phyloP scores from a whole-genome alignment of 1,284 basidiomycete species.

The Melampsora americana region DNA sequence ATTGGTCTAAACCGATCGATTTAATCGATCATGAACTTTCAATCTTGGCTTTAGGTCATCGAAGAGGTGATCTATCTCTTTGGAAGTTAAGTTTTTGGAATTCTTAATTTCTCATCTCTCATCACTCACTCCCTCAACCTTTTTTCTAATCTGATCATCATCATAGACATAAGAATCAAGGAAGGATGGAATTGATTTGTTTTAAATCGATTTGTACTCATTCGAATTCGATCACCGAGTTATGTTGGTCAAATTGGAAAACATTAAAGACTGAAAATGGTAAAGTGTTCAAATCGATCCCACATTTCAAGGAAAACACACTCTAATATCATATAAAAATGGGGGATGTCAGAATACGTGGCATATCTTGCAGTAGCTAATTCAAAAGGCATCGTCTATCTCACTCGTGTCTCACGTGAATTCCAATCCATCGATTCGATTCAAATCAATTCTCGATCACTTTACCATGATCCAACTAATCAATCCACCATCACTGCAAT shows the following conservation, averaged over 20 bases:
- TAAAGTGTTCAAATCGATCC: too few relatives aligned
- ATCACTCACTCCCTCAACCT: too few relatives aligned
- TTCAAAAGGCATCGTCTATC: conserved; percentile 20
- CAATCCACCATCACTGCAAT: conserved; percentile 15
- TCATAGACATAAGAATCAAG: conserved; percentile 14
- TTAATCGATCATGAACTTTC: conserved; percentile 15
- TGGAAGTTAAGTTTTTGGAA: conserved; percentile 14
- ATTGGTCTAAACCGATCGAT: conserved; percentile 17
- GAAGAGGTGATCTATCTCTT: conserved; percentile 36
- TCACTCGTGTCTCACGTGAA: conserved; percentile 5
- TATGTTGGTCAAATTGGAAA: conserved; percentile 33
- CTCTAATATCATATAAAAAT: too few relatives aligned
- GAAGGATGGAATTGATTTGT: conserved; percentile 18
- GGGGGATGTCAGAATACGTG: not conserved
- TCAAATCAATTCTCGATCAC: not conserved
- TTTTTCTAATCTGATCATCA: too few relatives aligned
- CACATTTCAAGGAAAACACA: too few relatives aligned
- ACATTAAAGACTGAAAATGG: too few relatives aligned
- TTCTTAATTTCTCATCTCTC: not conserved
- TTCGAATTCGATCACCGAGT: not conserved
- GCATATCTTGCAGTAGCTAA: conserved; percentile 24
- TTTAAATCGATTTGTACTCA: conserved; percentile 20
- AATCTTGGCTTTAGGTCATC: conserved; percentile 24
- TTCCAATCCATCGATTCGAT: not conserved
- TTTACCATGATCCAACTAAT: conserved; percentile 19